Evolutionary conservation across 129 eudicot species (phyloP), one percentile per base, ranked within the genome.

Genomic region (Escallonia rubra): DNA sequence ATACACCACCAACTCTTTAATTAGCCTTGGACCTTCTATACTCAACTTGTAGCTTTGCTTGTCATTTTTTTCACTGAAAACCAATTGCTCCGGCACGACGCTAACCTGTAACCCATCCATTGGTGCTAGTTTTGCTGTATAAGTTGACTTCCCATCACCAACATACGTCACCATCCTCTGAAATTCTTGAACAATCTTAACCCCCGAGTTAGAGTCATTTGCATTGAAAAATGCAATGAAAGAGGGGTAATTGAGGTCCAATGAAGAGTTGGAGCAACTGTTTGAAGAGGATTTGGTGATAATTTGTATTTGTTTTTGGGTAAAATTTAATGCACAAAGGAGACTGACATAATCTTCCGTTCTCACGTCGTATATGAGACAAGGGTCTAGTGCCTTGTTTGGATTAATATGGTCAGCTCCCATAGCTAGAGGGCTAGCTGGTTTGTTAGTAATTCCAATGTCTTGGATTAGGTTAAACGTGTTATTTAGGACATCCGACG

Each of bases 201-300:
- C 52, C 1, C 38, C 12, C 11, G 77, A 54, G 44, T 61, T 58
- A 1, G 65, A 57, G 44, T 63, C 62, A 60, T 74, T 76, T 10
- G 52, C 63, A 5, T 72, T 69, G 53, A 89, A 86, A 65, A 43
- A 86, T 2, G 90, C 92, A 10, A 89, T 74, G 79, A 89, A 89
- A 11, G 96, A 86, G 14, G 96, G 96, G 80, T 89, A 89, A 72
- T 89, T 89, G 59, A 89, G 59, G 79, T 89, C 96, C 41, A 86
- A 52, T 5, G 96, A 76, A 5, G 87, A 61, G 48, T 81, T 77
- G 10, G 88, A 76, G 75, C 96, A 89, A 38, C 38, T 72, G 49
- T 64, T 47, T 12, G 69, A 16, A 14, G 83, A 63, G 7, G n/a
- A n/a, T n/a, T n/a, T n/a, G n/a, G n/a, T n/a, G n/a, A n/a, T n/a